Base-by-base conservation (phyloP, 805 yeast genomes). In the Scheffersomyces amazonensis region DNA sequence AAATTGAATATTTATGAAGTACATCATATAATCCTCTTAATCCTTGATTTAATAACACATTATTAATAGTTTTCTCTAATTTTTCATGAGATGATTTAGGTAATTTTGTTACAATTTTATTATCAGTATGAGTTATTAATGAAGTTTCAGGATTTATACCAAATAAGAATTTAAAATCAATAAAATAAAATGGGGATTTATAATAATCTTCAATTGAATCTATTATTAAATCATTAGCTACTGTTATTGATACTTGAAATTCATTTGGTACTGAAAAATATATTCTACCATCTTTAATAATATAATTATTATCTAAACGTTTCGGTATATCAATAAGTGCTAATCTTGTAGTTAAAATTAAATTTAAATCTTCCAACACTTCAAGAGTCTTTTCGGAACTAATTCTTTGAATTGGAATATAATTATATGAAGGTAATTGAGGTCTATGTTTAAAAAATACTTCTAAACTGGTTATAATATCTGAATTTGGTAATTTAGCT, bases 401-500 rank as follows among this genome's bases (percentile, higher is more conserved):
- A 4, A 91, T 65, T 4, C 68, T 69, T 25, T 67, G 58, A 10
- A 65, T 60, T 12, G 75, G 69, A 4, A 82, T 60, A 44, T 79
- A 76, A 46, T 74, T 75, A 54, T 83, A 80, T 0, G 83, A 70
- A 2, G 88, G 81, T 28, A 86, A 69, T 27, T 76, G 80, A 1
- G 97, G 96, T 44, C 83, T 68, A 3, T 96, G 95, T 28, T 76
- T 70, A 29, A 80, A 76, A 38, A 90, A 68, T 0, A 93, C 96
- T 54, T 91, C 95, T 48, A 91, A 65, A 1, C 96, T 87, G 0
- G 98, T 90, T 17, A 81, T 74, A 16, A 93, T 59, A 60, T 93
- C 99, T 0, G 96, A 93, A 58, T 88, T 87, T 4, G 96, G 96
- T 37, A 91, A 64, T 53, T 95, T 90, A 0, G 99, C 98, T 20